phyloP scores from a whole-genome alignment of 2,329 filamentous ascomycete species.

The Trichoderma sp. region DNA sequence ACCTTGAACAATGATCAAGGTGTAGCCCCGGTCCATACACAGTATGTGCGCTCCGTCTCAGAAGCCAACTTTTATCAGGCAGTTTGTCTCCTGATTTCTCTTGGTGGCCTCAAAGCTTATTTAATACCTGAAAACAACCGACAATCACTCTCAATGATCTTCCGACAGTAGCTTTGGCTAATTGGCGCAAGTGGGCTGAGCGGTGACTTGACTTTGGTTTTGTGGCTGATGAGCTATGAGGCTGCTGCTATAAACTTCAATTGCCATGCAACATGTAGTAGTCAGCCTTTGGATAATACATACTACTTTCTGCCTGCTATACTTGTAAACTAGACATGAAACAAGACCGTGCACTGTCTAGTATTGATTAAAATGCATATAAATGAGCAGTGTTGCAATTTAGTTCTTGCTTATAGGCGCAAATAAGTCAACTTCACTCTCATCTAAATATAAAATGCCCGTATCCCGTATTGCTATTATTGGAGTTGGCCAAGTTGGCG shows the following conservation, averaged over 20 bases:
- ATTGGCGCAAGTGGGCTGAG: not conserved
- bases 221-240: not conserved
- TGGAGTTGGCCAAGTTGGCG: slow-evolving; percentile 47
- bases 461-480: not conserved
- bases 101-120: not conserved
- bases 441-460: not conserved
- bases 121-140: not conserved
- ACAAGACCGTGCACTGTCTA: not conserved
- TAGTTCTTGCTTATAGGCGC: not conserved
- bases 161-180: not conserved
- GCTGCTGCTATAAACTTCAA: not conserved
- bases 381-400: not conserved
- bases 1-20: not conserved
- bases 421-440: not conserved
- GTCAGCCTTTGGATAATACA: not conserved
- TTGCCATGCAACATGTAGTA: not conserved
- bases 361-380: not conserved
- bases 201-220: not conserved
- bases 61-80: too few relatives aligned
- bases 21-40: not conserved
- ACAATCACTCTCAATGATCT: not conserved
- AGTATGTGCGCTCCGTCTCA: not conserved
- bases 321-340: not conserved
- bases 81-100: not conserved
- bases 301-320: not conserved